phyloP scores from a whole-genome alignment of 2,329 filamentous ascomycete species.

The Tolypocladium paradoxum region DNA sequence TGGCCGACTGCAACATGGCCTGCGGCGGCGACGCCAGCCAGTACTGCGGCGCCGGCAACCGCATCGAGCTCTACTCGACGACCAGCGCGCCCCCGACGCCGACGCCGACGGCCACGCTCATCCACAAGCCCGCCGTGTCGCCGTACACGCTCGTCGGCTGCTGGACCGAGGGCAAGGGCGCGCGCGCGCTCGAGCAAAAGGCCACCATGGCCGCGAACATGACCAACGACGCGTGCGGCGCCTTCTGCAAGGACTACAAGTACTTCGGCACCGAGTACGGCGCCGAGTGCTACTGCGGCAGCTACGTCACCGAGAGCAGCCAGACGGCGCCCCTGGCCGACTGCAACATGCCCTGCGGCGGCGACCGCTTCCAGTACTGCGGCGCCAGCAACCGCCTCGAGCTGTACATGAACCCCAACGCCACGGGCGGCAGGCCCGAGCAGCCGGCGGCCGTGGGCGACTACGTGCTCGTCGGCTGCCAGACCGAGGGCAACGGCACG shows the following conservation, averaged over 20 bases:
- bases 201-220: slow-evolving; percentile 15
- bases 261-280: slow-evolving; percentile 32
- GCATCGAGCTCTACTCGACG: slow-evolving; percentile 32
- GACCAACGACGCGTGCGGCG: slow-evolving; percentile 23
- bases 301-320: slow-evolving; percentile 16
- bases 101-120: slow-evolving; percentile 14
- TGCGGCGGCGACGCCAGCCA: slow-evolving; percentile 30
- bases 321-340: slow-evolving; percentile 16
- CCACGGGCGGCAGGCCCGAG: slow-evolving; percentile 14
- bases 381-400: slow-evolving; percentile 21
- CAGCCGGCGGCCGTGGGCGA: slow-evolving; percentile 20
- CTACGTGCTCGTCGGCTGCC: slow-evolving; percentile 24
- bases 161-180: slow-evolving; percentile 25
- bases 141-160: slow-evolving; percentile 27
- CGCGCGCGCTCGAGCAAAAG: slow-evolving; percentile 21
- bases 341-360: slow-evolving; percentile 23
- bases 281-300: slow-evolving; percentile 28
- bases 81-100: slow-evolving; percentile 21
- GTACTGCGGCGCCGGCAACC: slow-evolving; percentile 31
- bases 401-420: slow-evolving; percentile 20
- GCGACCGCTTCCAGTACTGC: slow-evolving; percentile 22
- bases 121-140: slow-evolving; percentile 11
- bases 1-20: slow-evolving; percentile 24
- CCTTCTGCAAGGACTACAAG: slow-evolving; percentile 23
- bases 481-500: slow-evolving; percentile 22